These are phyloP conservation scores for Leishmania tarentolae DNA, from an alignment of 208 protist genomes.

Conservation along the genomic window DNA sequence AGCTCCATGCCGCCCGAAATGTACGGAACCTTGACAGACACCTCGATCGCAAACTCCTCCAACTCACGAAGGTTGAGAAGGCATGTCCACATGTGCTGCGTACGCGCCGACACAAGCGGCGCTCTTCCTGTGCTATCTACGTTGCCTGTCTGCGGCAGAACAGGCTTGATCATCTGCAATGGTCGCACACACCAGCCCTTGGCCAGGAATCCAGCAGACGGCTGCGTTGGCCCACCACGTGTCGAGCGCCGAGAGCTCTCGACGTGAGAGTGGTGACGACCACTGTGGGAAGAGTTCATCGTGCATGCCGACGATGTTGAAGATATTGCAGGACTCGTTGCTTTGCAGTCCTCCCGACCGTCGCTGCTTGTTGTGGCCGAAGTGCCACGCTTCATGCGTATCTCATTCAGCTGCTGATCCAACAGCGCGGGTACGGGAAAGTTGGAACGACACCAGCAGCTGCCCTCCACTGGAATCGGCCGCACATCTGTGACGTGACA, in stretches of 20 bases:
- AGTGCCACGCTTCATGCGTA: slow-evolving; percentile 19
- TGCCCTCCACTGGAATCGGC: slow-evolving; percentile 51
- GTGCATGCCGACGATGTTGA: slow-evolving; percentile 13
- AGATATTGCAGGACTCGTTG: slow-evolving; percentile 8
- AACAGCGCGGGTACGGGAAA: slow-evolving; percentile 53
- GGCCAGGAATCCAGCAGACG: slow-evolving; percentile 8
- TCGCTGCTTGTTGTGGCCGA: not conserved
- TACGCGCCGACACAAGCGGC: slow-evolving; percentile 31
- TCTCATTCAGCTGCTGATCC: slow-evolving; percentile 42
- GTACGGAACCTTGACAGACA: slow-evolving; percentile 43
- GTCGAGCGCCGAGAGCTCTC: slow-evolving; percentile 17
- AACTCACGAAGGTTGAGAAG: slow-evolving; percentile 40
- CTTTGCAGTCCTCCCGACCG: not conserved
- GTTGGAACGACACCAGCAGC: slow-evolving; percentile 49
- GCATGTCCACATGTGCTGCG: slow-evolving; percentile 48
- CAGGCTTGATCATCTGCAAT: slow-evolving; percentile 32
- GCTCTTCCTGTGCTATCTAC: slow-evolving; percentile 19
- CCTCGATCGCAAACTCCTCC: slow-evolving; percentile 40
- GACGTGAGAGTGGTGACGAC: slow-evolving; percentile 13
- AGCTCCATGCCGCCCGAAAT: slow-evolving; percentile 18
- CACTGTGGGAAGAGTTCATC: slow-evolving; percentile 3
- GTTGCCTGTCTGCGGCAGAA: slow-evolving; percentile 27
- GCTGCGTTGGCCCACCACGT: not conserved
- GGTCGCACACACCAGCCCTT: slow-evolving; percentile 66
- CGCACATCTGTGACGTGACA: slow-evolving; percentile 45